Evolutionary conservation across 805 yeast species (phyloP), one percentile per base, ranked within the genome.

Genomic region (Schwanniomyces yamadae): DNA sequence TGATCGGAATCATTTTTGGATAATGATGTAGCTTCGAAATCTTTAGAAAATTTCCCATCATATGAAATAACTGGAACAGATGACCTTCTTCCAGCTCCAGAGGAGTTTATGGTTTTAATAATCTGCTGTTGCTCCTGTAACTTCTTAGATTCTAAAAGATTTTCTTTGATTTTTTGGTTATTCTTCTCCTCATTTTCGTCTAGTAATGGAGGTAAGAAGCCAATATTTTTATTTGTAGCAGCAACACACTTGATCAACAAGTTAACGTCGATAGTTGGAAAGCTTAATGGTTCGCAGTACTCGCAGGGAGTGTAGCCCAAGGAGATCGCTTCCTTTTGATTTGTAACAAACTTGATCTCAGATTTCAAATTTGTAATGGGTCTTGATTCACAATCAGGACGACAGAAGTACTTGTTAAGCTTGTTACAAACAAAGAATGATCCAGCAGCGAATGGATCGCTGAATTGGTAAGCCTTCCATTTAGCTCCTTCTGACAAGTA

Each of bases 1-100:
- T 84, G 90, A 49, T 82, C 88, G 30, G 77, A 66, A 53, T 82
- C 86, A 54, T 78, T 78, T 49, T 78, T 76, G 15, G 80, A 66
- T 19, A 75, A 53, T 6, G 60, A 47, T 3, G 52, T 38, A 23
- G 37, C 31, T 27, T 48, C 56, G 25, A 42, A 47, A 31, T 59
- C 57, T 37, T 57, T 59, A 14, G 55, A 33, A 28, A 41, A 33
- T 31, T 54, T 54, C 12, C 56, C 55, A 23, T 54, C 55, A 32
- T 36, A 46, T 31, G 39, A 45, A 23, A 59, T 40, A 23, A 50
- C 53, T 3, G 72, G 71, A 11, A 57, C 49, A 28, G 58, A 53
- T 24, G 44, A 39, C 30, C 69, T 45, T 34, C 67, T 45, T 35
- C 36, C 43, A 39, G 36, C 39, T 7, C 31, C 31, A 12, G 8